Base-by-base conservation (phyloP, 306 rosid genomes). In the Senna siamea region DNA sequence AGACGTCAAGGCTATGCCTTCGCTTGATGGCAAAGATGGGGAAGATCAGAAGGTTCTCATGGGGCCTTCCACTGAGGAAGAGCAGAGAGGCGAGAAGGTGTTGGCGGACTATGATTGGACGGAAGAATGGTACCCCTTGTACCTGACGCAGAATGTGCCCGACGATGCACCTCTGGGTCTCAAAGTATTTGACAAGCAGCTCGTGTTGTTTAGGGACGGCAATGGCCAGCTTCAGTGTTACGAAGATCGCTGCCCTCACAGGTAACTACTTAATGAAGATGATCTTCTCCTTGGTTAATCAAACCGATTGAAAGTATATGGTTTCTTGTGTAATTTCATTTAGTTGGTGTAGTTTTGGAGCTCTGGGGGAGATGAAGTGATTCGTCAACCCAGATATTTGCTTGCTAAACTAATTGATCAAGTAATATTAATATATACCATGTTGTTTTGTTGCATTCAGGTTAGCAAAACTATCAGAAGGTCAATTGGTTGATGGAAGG, bases 121-220 rank as follows among this genome's bases (percentile, higher is more conserved):
- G 1, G 80, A 91, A 66, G 98, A 94, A 77, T 94, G 98, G 98
- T 94, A 94, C 79, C 98, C 98, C 4, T 62, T 94, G 74, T 94
- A 94, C 70, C 86, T 94, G 44, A 75, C 97, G 22, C 38, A 70
- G 85, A 73, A 88, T 69, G 79, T 91, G 35, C 98, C 98, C 0
- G 80, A 84, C 1, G 98, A 94, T 67, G 96, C 98, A 4, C 98
- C 98, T 2, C 69, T 94, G 30, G 98, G 96, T 7, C 91, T 94
- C 76, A 85, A 63, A 9, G 97, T 94, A 37, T 94, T 85, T 44
- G 90, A 91, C 53, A 88, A 82, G 80, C 91, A 91, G 46, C 64
- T 91, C 1, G 98, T 94, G 11, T 60, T 94, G 76, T 91, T 87
- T 47, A 82, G 54, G 41, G 97, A 91, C 13, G 93, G 75, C 40